Evolutionary conservation across 441 rosid species (phyloP).

Genomic region (Populus trichocarpa): DNA sequence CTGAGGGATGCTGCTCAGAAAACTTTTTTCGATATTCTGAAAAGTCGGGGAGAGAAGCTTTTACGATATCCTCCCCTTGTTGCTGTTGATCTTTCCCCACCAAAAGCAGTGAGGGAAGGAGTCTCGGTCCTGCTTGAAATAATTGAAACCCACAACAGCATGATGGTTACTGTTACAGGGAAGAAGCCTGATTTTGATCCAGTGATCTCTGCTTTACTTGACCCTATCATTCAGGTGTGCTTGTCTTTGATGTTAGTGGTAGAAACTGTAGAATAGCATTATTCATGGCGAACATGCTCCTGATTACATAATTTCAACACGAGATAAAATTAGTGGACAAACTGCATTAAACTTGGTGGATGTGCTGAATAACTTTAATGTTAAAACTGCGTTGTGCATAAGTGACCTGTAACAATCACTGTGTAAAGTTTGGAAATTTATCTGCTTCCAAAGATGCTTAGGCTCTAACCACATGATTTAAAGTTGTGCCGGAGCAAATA

Average conservation of each 20-base stretch:
- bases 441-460: neutral
- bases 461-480: neutral
- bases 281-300: neutral
- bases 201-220: conserved; percentile 79
- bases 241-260: conserved; percentile 8
- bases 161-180: conserved; percentile 74
- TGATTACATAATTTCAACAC: neutral
- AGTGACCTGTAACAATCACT: neutral
- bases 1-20: conserved; percentile 92
- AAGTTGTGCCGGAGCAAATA: neutral
- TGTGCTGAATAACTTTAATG: neutral
- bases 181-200: conserved; percentile 71
- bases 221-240: conserved; percentile 88
- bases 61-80: conserved; percentile 94
- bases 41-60: conserved; percentile 88
- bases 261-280: conserved; percentile 10
- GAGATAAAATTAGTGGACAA: neutral
- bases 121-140: conserved; percentile 85
- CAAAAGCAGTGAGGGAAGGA: conserved; percentile 92
- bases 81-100: conserved; percentile 88
- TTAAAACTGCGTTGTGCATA: neutral
- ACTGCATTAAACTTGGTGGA: neutral
- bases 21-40: conserved; percentile 87
- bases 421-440: neutral
- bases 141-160: conserved; percentile 76